A percentile compares a stretch with the other conserved stretches of the same genome.
Evolutionary conservation across 371 early-diverging fungal genomes (phyloP).

Genomic region (Mucor racemosus): DNA sequence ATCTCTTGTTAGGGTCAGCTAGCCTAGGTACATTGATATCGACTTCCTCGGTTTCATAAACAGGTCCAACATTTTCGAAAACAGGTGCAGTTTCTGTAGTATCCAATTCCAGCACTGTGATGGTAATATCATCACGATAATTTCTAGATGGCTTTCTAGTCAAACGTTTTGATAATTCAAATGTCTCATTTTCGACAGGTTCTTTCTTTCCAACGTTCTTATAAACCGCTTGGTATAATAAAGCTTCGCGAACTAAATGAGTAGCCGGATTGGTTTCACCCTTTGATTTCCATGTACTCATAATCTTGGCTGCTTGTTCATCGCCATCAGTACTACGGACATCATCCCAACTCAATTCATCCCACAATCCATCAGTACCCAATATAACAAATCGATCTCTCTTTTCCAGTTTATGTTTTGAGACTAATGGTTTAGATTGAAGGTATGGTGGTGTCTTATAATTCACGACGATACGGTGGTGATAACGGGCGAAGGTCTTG

Average conservation of each 20-base stretch:
- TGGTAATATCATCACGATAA: constrained; percentile 95
- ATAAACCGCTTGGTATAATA: constrained; percentile 51
- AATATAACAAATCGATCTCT: constrained; percentile 86
- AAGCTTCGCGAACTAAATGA: constrained; percentile 81
- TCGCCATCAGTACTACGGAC: constrained; percentile 54
- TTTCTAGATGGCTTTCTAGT: constrained; percentile 61
- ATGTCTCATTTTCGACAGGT: constrained; percentile 31
- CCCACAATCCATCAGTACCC: constrained; percentile 96
- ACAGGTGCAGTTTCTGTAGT: constrained; percentile 4
- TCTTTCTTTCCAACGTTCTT: constrained; percentile 40
- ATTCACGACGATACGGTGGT: constrained; percentile 67
- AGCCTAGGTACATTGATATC: constrained; percentile 34
- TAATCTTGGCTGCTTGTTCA: constrained; percentile 43
- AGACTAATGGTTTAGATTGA: constrained; percentile 86
- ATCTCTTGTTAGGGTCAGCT: constrained; percentile 17
- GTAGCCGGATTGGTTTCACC: constrained; percentile 84
- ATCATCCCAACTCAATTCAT: constrained; percentile 77
- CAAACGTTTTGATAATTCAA: constrained; percentile 51
- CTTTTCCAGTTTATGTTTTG: constrained; percentile 64
- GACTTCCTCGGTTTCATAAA: constrained; percentile 33
- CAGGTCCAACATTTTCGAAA: constrained; percentile 31
- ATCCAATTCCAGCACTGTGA: constrained; percentile 81
- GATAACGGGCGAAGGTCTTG: constrained; percentile 62
- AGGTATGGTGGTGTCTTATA: constrained; percentile 93
- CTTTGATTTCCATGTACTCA: constrained; percentile 32